Base-by-base conservation (phyloP, 192 early-diverging fungal genomes). In the Coemansia sp. region DNA sequence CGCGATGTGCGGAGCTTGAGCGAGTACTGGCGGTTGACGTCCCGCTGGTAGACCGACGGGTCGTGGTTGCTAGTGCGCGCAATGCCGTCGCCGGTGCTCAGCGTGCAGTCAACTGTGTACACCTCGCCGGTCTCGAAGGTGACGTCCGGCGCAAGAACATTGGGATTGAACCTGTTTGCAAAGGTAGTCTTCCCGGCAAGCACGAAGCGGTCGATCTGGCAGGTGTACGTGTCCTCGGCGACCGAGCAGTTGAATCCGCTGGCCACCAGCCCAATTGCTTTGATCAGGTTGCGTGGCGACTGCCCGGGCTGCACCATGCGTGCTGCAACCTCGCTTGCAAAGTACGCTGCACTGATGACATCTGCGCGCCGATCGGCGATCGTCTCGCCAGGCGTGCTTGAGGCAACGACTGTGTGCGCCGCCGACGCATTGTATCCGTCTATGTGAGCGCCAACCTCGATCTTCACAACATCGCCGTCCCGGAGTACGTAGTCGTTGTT, bases 381-480 rank as follows among this genome's bases (percentile, higher is more conserved):
- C 31, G 90, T 86, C 23, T 75, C 66, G 21, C 83, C 75, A n/a
- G 89, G 82, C 51, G 71, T 76, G 42, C 85, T 70, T 43, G 86
- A 92, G 37, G 95, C 70, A 21, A 94, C 84, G 29, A 85, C 79
- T 4, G 94, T 96, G 77, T 94, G 93, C 2, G 90, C 94, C n/a
- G 87, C 82, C 21, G 88, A 87, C 34, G 89, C 85, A 55, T 91
- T 88, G 77, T 92, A 96, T 20, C 96, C 96, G 82, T 97, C 92
- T 67, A 98, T 87, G 75, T 98, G 96, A 40, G 85, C 92, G 58
- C 90, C 91, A 39, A 97, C 78, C 64, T 96, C 93, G 73, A 97
- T 84, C 76, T 95, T 95, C 67, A 95, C 94, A 45, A 97, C 84
- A 70, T 95, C 94, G 64, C 90, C 90, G 4, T 74, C 83, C 28